Base-by-base conservation (phyloP, 2,329 filamentous ascomycete species). In the Sarocladiaceae sp. region DNA sequence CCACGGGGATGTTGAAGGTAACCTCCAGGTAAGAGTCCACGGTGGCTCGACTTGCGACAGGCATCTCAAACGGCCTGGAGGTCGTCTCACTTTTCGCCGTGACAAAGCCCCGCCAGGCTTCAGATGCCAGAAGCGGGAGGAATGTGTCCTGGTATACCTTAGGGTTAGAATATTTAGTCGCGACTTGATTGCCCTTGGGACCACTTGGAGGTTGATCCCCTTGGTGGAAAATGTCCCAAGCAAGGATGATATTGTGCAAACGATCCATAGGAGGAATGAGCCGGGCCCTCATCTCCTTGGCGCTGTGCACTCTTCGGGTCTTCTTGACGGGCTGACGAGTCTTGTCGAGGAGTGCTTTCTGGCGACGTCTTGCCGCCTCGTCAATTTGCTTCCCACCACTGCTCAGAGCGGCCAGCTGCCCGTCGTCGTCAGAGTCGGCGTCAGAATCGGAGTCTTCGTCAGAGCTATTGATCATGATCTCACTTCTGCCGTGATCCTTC, bases 11-110 rank as follows among this genome's bases (percentile, higher is more conserved):
- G 2, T 84, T 84, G 47, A 89, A 95, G 58, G 88, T 93, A 55
- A 97, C 84, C 71, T 99, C 94, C 56, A 97, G 80, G 62, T 96
- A 97, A 49, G 87, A 87, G 69, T 99, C 94, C 11, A 99, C 91
- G 44, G 86, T 94, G 63, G 94, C 85, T 55, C 94, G 87, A 62
- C 88, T 95, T 48, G 88, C 81, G 51, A 99, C 82, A 63, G 92
- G 95, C 67, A 97, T 84, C 55, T 91, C 90, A 62, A 96, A 95
- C 0, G 89, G 76, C 63, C 87, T 90, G 57, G 84, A 83, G 18
- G 81, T 88, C 46, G 86, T 83, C 67, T 99, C 94, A 62, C 97
- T 90, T 65, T 92, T 92, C 18, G 89, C 82, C 48, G 90, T 92
- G 49, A 95, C 86, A 65, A 99, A 94, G 4, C 89, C 88, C 64